Conservation (phyloP, 768 basidiomycete species). For the Chalciporus pseudorubinellus region DNA sequence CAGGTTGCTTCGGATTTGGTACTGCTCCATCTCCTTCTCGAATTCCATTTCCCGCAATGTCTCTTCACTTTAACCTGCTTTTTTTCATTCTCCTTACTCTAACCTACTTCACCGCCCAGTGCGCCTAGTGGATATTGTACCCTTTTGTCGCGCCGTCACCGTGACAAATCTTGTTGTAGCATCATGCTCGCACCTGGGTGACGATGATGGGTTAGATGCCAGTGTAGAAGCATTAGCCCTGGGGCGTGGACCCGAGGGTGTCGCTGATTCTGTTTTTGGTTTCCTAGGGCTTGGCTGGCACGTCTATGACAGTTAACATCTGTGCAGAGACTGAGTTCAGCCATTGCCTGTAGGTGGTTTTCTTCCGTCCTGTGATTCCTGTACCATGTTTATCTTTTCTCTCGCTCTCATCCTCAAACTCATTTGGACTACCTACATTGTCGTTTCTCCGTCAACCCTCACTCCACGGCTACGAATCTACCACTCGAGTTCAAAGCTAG, state of each 20-base stretch:
- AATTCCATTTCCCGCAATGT: not conserved
- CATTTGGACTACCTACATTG: no score
- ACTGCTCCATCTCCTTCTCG: not conserved
- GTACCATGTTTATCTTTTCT: no score
- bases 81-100: not conserved
- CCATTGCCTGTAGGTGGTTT: not conserved
- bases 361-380: no score
- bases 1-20: not conserved
- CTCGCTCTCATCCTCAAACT: no score
- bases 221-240: no score
- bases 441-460: no score
- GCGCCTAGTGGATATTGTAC: slow-evolving; percentile 14
- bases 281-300: not conserved
- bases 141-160: slow-evolving; percentile 2
- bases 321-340: not conserved
- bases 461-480: no score
- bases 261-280: not conserved
- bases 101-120: slow-evolving; percentile 10
- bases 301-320: not conserved
- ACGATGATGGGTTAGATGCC: not conserved
- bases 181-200: not conserved
- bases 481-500: no score
- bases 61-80: not conserved
- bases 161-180: not conserved
- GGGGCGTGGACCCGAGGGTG: not conserved